Conservation (phyloP, 2,329 filamentous ascomycete species). For the Didymella arachidicola region DNA sequence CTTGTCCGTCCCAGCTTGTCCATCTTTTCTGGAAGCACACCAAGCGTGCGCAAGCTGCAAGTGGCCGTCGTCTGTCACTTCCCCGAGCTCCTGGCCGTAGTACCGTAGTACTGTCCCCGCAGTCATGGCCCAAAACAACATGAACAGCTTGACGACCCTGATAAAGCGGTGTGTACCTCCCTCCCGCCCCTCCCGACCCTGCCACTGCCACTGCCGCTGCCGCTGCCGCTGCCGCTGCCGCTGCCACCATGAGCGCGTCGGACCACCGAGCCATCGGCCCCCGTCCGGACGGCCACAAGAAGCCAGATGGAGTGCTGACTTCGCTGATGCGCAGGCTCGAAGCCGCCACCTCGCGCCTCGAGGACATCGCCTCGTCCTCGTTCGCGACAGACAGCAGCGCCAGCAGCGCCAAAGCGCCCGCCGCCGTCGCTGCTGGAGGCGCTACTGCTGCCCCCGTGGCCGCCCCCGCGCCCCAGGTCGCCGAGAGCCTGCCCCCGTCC, state of each 20-base stretch:
- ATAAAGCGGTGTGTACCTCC: slow-evolving; percentile 84
- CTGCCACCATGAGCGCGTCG: slow-evolving; percentile 19
- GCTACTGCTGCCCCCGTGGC: slow-evolving; percentile 43
- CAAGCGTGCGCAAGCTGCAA: slow-evolving; percentile 32
- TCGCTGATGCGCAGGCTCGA: slow-evolving; percentile 75
- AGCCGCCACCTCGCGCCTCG: slow-evolving; percentile 92
- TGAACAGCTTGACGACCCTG: slow-evolving; percentile 95
- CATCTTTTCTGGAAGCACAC: background rate
- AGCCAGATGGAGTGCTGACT: slow-evolving; percentile 58
- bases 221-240: slow-evolving; percentile 10
- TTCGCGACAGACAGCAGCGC: slow-evolving; percentile 60
- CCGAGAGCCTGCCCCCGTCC: slow-evolving; percentile 61
- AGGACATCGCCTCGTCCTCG: slow-evolving; percentile 88
- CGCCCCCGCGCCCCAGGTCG: slow-evolving; percentile 47
- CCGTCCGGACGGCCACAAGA: slow-evolving; percentile 27
- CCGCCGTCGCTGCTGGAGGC: slow-evolving; percentile 38
- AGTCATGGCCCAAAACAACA: slow-evolving; percentile 77
- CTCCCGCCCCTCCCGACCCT: slow-evolving; percentile 10
- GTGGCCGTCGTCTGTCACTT: slow-evolving; percentile 36
- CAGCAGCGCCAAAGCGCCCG: slow-evolving; percentile 36
- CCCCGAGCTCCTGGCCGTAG: slow-evolving; percentile 32
- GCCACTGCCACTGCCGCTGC: slow-evolving; percentile 14
- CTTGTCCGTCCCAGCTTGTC: background rate
- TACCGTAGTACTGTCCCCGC: slow-evolving; percentile 33
- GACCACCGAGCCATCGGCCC: slow-evolving; percentile 24